These are phyloP conservation scores for Ustilago tritici DNA, from an alignment of 1,284 basidiomycete genomes.

Conservation along the genomic window DNA sequence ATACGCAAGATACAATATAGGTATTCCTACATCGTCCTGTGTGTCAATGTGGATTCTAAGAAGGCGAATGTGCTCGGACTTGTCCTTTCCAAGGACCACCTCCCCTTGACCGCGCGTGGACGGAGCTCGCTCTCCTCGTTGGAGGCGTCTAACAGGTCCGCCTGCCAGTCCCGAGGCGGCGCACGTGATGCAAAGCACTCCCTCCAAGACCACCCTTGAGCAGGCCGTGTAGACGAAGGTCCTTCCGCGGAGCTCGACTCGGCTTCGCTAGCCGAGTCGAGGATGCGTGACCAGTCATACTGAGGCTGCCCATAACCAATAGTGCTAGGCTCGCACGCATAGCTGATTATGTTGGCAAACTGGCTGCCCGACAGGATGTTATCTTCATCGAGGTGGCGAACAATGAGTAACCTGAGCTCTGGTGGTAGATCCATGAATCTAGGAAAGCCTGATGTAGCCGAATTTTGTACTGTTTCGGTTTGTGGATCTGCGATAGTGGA, in stretches of 20 bases:
- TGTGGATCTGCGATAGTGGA: neutral
- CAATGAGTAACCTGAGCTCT: conserved; percentile 30
- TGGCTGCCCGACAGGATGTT: conserved; percentile 16
- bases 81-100: neutral
- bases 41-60: conserved; percentile 25
- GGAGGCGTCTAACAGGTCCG: conserved; percentile 17
- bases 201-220: conserved; percentile 29
- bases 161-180: conserved; percentile 35
- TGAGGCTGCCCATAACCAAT: conserved; percentile 30
- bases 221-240: conserved; percentile 14
- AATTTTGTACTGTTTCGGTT: neutral
- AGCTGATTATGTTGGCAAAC: conserved; percentile 41
- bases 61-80: conserved; percentile 17
- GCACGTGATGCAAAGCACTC: conserved; percentile 32
- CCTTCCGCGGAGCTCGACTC: neutral
- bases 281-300: conserved; percentile 24
- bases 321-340: conserved; percentile 38
- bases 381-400: conserved; percentile 28
- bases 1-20: no score
- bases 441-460: neutral
- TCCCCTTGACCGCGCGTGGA: neutral
- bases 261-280: neutral
- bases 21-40: neutral
- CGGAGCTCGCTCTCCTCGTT: neutral
- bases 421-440: conserved; percentile 38